Percentiles rank a stretch among this genome's conserved stretches.
These are phyloP conservation scores for Vicia villosa DNA, from an alignment of 306 rosid genomes.

Conservation along the genomic window DNA sequence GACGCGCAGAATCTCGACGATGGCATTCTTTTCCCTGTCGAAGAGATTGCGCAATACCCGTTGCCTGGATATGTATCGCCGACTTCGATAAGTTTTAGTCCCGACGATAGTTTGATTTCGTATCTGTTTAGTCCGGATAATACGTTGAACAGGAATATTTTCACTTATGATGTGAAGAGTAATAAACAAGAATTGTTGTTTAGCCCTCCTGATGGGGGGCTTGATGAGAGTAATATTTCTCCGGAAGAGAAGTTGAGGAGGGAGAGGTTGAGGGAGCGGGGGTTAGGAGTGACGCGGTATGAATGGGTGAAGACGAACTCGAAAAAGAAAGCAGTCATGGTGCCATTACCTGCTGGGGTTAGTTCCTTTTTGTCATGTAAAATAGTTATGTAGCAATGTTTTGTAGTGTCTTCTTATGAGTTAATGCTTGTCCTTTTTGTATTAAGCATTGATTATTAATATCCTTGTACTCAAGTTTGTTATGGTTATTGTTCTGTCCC, in stretches of 20 bases:
- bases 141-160: constrained; percentile 69
- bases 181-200: constrained; percentile 65
- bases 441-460: neutral
- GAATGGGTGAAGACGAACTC: constrained; percentile 89
- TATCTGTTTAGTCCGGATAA: constrained; percentile 83
- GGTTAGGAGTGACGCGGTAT: constrained; percentile 90
- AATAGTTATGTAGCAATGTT: neutral
- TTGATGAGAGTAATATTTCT: constrained; percentile 86
- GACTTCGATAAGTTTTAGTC: constrained; percentile 77
- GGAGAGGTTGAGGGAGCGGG: constrained; percentile 95
- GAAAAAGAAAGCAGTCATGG: constrained; percentile 69
- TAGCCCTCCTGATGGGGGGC: constrained; percentile 89
- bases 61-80: constrained; percentile 91
- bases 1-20: constrained; percentile 55
- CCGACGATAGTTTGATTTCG: constrained; percentile 67
- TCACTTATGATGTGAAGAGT: constrained; percentile 62
- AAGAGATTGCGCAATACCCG: constrained; percentile 88
- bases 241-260: constrained; percentile 91
- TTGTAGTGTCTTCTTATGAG: constrained; percentile 18
- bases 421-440: neutral
- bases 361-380: constrained; percentile 41
- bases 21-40: constrained; percentile 64
- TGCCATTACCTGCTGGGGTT: constrained; percentile 98
- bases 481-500: constrained; percentile 35
- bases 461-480: constrained; percentile 33